Conservation (phyloP, 2,329 filamentous ascomycete genomes). For the Plectosphaerella plurivora region DNA sequence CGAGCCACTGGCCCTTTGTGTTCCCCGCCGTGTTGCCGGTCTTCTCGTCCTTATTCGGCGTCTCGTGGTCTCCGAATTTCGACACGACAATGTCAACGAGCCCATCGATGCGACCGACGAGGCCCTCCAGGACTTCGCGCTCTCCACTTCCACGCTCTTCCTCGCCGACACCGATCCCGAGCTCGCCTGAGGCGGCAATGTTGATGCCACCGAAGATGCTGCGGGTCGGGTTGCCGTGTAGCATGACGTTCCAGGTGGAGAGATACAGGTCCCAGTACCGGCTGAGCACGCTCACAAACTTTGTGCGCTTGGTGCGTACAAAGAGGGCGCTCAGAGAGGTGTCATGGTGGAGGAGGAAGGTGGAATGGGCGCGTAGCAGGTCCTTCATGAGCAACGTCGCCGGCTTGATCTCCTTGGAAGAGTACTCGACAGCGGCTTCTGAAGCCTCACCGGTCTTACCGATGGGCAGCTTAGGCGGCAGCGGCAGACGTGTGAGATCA, state of each 20-base stretch:
- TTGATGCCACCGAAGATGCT: conserved; percentile 81
- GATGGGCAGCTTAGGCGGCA: conserved; percentile 50
- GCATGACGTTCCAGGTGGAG: conserved; percentile 79
- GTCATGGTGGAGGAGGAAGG: conserved; percentile 86
- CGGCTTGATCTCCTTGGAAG: conserved; percentile 84
- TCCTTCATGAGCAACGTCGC: conserved; percentile 74
- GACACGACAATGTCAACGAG: conserved; percentile 85
- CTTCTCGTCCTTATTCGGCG: conserved; percentile 23
- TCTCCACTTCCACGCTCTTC: conserved; percentile 94
- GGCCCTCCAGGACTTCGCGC: conserved; percentile 87
- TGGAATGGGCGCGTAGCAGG: conserved; percentile 73
- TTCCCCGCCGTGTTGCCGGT: conserved; percentile 20
- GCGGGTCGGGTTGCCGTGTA: conserved; percentile 83
- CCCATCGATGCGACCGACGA: conserved; percentile 74
- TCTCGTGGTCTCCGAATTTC: conserved; percentile 60
- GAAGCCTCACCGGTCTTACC: conserved; percentile 34
- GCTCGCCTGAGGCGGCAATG: conserved; percentile 81
- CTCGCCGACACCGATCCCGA: conserved; percentile 91
- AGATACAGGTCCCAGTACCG: conserved; percentile 75
- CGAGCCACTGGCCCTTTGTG: conserved; percentile 56
- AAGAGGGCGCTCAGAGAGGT: conserved; percentile 68
- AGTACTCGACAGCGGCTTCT: conserved; percentile 66
- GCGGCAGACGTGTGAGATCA: conserved; percentile 68
- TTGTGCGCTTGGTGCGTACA: conserved; percentile 55
- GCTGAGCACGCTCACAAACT: conserved; percentile 68